Conservation (phyloP, 768 basidiomycete species). For the Gelatoporia subvermispora region DNA sequence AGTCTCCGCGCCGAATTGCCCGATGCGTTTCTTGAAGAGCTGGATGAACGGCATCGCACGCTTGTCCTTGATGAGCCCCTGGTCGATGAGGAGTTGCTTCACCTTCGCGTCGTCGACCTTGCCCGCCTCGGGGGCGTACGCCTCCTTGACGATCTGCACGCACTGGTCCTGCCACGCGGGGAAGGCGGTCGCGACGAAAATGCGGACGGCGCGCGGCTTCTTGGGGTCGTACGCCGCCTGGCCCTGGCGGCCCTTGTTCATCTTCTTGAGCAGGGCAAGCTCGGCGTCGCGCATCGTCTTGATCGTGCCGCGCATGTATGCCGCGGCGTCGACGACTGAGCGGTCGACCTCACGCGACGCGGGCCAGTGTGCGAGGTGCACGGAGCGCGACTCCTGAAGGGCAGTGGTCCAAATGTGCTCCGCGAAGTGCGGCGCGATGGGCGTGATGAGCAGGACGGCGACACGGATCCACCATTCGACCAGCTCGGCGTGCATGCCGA, state of each 20-base stretch:
- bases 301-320: slow-evolving; percentile 87
- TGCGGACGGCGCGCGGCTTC: slow-evolving; percentile 75
- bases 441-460: slow-evolving; percentile 75
- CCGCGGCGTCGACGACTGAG: slow-evolving; percentile 62
- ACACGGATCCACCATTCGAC: slow-evolving; percentile 80
- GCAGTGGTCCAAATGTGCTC: slow-evolving; percentile 84
- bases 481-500: slow-evolving; percentile 89
- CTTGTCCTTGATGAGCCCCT: slow-evolving; percentile 92
- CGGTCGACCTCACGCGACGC: slow-evolving; percentile 55
- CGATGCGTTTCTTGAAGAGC: slow-evolving; percentile 87
- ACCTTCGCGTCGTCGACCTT: slow-evolving; percentile 83
- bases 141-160: slow-evolving; percentile 68
- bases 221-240: slow-evolving; percentile 73
- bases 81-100: slow-evolving; percentile 57
- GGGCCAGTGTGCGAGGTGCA: slow-evolving; percentile 86
- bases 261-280: slow-evolving; percentile 67
- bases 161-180: slow-evolving; percentile 91
- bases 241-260: slow-evolving; percentile 67
- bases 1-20: slow-evolving; percentile 63
- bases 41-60: slow-evolving; percentile 93
- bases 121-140: slow-evolving; percentile 52
- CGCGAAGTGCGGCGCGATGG: slow-evolving; percentile 90
- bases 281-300: slow-evolving; percentile 92
- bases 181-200: slow-evolving; percentile 90
- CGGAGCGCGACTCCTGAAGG: slow-evolving; percentile 66